Evolutionary conservation across 225 moss, liverwort and hornwort species (phyloP).

Genomic region (Straminergon stramineum): DNA sequence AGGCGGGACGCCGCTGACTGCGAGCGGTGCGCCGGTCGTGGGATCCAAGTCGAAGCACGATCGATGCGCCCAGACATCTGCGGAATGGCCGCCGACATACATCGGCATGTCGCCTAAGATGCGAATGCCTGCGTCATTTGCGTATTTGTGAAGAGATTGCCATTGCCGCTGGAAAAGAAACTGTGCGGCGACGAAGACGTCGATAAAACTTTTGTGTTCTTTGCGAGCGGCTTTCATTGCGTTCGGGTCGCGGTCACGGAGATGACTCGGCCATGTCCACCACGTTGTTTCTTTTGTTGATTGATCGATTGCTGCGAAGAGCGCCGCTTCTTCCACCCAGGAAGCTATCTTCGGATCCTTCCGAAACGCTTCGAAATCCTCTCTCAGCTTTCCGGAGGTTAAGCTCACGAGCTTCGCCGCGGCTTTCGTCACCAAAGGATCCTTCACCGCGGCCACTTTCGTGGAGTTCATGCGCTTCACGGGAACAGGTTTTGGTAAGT

Average conservation of each 20-base stretch:
- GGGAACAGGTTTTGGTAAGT: slow-evolving; percentile 58
- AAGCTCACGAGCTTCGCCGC: slow-evolving; percentile 47
- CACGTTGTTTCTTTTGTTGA: slow-evolving; percentile 45
- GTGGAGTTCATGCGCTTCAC: slow-evolving; percentile 52
- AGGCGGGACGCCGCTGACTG: slow-evolving; percentile 79
- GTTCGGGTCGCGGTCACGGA: slow-evolving; percentile 61
- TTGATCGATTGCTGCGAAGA: slow-evolving; percentile 76
- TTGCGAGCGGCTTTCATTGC: slow-evolving; percentile 40
- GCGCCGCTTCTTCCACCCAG: slow-evolving; percentile 85
- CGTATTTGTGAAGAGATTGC: slow-evolving; percentile 74
- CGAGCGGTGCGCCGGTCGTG: slow-evolving; percentile 33
- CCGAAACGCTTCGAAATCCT: slow-evolving; percentile 62
- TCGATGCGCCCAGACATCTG: slow-evolving; percentile 84
- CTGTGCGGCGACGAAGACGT: slow-evolving; percentile 58
- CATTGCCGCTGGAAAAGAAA: slow-evolving; percentile 89
- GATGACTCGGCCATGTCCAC: slow-evolving; percentile 79
- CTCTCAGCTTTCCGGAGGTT: slow-evolving; percentile 44
- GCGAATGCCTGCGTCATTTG: slow-evolving; percentile 52
- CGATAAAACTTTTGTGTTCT: slow-evolving; percentile 55
- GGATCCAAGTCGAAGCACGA: slow-evolving; percentile 50
- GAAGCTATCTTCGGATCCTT: slow-evolving; percentile 43
- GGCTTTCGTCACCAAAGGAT: slow-evolving; percentile 66
- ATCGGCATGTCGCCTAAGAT: slow-evolving; percentile 94
- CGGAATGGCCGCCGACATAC: slow-evolving; percentile 74
- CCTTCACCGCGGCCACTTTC: slow-evolving; percentile 60